Evolutionary conservation across 345 rosid species (phyloP).

Genomic region (Gossypium bickii): DNA sequence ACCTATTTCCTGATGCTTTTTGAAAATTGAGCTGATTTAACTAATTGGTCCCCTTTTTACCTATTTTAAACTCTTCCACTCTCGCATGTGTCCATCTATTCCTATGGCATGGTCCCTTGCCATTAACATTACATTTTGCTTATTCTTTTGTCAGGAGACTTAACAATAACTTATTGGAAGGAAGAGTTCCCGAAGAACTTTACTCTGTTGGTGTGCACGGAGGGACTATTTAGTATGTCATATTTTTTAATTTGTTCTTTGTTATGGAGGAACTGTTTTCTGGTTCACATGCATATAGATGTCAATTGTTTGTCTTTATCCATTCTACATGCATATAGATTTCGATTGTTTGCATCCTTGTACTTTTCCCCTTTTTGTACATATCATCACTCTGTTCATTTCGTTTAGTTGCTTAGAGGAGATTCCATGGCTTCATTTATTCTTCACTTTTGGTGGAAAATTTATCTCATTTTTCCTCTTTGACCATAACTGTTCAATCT

Average conservation of each 20-base stretch:
- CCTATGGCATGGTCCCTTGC: not conserved
- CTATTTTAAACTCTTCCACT: not conserved
- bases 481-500: not conserved
- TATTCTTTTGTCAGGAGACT: conserved; percentile 47
- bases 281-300: not conserved
- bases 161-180: conserved; percentile 69
- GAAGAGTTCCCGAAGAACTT: conserved; percentile 78
- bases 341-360: not conserved
- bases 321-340: not conserved
- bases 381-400: not conserved
- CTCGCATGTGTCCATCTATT: not conserved
- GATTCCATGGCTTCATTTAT: not conserved
- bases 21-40: not conserved
- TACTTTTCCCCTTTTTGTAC: not conserved
- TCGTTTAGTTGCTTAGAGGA: not conserved
- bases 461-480: not conserved
- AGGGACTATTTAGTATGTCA: conserved; percentile 81
- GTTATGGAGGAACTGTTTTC: not conserved
- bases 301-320: not conserved
- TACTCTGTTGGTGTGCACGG: conserved; percentile 91
- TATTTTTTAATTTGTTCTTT: not conserved
- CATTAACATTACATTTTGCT: not conserved
- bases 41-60: not conserved
- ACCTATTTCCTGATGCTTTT: not conserved
- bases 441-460: not conserved